These are phyloP conservation scores for Jackrogersella multiformis DNA, from an alignment of 495 filamentous ascomycete species.

Conservation along the genomic window DNA sequence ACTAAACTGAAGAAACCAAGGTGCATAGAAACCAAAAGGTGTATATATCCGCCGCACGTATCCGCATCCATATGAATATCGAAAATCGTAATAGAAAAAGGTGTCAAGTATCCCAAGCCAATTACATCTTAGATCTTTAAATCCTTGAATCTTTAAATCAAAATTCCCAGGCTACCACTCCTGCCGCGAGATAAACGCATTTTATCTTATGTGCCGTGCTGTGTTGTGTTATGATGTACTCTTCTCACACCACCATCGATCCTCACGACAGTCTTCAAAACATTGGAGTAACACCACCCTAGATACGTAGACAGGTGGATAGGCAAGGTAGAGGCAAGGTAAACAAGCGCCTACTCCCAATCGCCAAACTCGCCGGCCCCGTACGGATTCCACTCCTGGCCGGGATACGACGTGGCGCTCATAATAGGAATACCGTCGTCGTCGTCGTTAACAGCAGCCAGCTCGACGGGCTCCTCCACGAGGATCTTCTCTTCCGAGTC, in stretches of 20 bases:
- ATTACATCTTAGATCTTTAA: not conserved
- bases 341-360: too few relatives aligned
- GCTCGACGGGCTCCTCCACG: slow-evolving; percentile 46
- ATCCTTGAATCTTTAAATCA: too few relatives aligned
- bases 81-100: not conserved
- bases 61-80: too few relatives aligned
- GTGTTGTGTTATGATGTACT: too few relatives aligned
- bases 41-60: too few relatives aligned
- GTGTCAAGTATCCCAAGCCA: slow-evolving; percentile 3
- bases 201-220: not conserved
- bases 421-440: slow-evolving; percentile 69
- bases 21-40: not conserved
- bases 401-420: slow-evolving; percentile 82
- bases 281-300: too few relatives aligned
- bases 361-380: slow-evolving; percentile 47
- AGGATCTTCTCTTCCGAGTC: slow-evolving; percentile 63
- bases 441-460: slow-evolving; percentile 46
- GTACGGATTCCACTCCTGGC: slow-evolving; percentile 83
- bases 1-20: not conserved
- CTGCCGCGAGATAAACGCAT: not conserved
- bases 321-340: too few relatives aligned
- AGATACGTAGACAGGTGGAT: too few relatives aligned
- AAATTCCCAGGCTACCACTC: not conserved
- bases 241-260: too few relatives aligned
- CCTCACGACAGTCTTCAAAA: too few relatives aligned